Conservation (phyloP, 257 asterid genomes). For the Cruciata laevipes region DNA sequence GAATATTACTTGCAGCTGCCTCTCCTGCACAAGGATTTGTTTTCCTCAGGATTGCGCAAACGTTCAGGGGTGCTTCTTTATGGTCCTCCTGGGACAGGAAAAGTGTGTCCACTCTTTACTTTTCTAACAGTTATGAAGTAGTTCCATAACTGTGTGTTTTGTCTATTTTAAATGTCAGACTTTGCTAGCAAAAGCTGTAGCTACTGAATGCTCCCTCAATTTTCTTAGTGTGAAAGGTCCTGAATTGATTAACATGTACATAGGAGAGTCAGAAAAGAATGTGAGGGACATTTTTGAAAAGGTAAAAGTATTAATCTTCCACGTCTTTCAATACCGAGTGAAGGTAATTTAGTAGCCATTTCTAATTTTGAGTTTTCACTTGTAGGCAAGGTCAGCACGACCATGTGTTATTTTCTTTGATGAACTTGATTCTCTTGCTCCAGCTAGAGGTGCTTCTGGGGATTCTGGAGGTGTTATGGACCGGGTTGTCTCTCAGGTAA, state of each 20-base stretch:
- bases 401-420: conserved; percentile 97
- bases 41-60: conserved; percentile 95
- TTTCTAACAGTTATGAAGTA: conserved; percentile 8
- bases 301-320: conserved; percentile 34
- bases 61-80: conserved; percentile 98
- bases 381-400: conserved; percentile 96
- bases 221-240: conserved; percentile 97
- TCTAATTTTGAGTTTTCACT: conserved; percentile 16
- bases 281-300: conserved; percentile 91
- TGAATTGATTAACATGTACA: conserved; percentile 96
- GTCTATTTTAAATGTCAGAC: conserved; percentile 52
- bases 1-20: conserved; percentile 57
- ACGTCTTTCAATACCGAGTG: neutral
- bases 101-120: conserved; percentile 42
- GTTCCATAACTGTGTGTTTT: conserved; percentile 13
- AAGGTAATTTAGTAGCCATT: neutral
- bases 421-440: conserved; percentile 98
- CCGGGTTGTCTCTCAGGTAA: conserved; percentile 97
- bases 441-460: conserved; percentile 98
- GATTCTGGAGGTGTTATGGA: conserved; percentile 99
- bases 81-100: conserved; percentile 99
- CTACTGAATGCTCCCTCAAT: conserved; percentile 95
- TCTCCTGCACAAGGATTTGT: conserved; percentile 88
- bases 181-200: conserved; percentile 94
- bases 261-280: conserved; percentile 97